A percentile compares a stretch with the other conserved stretches of the same genome.
These are phyloP conservation scores for Vigna unguiculata DNA, from an alignment of 306 rosid species.

Conservation along the genomic window DNA sequence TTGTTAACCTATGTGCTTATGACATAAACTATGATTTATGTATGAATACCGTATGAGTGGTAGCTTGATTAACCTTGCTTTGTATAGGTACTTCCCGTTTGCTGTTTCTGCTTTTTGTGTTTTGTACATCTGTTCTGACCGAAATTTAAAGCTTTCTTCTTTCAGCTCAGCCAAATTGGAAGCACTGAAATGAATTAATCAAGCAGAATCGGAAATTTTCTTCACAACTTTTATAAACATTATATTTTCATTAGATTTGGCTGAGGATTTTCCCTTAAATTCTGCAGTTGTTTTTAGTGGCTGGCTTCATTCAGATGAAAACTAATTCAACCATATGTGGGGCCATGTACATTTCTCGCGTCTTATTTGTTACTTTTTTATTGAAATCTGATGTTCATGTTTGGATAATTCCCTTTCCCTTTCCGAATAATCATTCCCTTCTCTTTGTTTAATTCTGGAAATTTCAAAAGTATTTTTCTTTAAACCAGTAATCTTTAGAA, in stretches of 20 bases:
- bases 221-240: background rate
- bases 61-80: constrained; percentile 30
- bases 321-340: constrained; percentile 12
- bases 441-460: constrained; percentile 31
- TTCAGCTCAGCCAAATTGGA: constrained; percentile 5
- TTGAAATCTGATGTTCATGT: constrained; percentile 5
- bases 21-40: background rate
- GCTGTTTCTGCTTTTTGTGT: constrained; percentile 19
- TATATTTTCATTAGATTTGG: constrained; percentile 3
- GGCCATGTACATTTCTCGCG: background rate
- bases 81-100: constrained; percentile 18
- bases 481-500: constrained; percentile 34
- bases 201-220: background rate
- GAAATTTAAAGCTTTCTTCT: constrained; percentile 12
- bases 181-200: constrained; percentile 22
- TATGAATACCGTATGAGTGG: constrained; percentile 14
- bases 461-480: constrained; percentile 11
- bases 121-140: constrained; percentile 24
- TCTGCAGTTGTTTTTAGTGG: constrained; percentile 8
- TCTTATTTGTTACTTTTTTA: constrained; percentile 26
- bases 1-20: constrained; percentile 1
- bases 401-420: constrained; percentile 31
- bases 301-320: background rate
- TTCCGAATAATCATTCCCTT: background rate
- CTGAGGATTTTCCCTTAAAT: constrained; percentile 18